Conservation (phyloP, 2,329 filamentous ascomycete genomes). For the Sporothrix globosa region DNA sequence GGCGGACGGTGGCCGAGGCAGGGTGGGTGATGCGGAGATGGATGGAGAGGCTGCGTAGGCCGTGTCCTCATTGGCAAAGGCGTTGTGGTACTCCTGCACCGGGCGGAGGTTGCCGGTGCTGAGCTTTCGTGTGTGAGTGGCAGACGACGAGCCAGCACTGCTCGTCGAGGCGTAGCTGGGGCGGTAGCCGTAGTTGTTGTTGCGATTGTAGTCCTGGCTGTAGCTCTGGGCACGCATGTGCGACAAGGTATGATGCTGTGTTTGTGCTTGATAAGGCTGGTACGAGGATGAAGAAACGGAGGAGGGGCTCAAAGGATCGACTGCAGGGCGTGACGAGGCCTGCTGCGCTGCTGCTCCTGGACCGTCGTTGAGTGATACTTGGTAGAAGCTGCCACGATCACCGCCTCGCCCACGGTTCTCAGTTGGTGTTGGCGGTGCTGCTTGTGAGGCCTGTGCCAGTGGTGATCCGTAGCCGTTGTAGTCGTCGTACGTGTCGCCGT, state of each 20-base stretch:
- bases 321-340: neutral
- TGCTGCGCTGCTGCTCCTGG: neutral
- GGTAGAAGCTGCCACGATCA: slow-evolving; percentile 28
- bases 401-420: slow-evolving; percentile 9
- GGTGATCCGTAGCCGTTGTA: slow-evolving; percentile 8
- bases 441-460: neutral
- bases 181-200: slow-evolving; percentile 33
- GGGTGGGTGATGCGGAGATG: slow-evolving; percentile 1
- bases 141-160: slow-evolving; percentile 1
- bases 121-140: slow-evolving; percentile 16
- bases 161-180: slow-evolving; percentile 32
- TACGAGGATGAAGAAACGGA: slow-evolving; percentile 12
- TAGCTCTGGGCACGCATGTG: slow-evolving; percentile 28
- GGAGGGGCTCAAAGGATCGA: slow-evolving; percentile 17
- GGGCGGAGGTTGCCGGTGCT: slow-evolving; percentile 35
- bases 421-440: slow-evolving; percentile 10
- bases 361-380: slow-evolving; percentile 27
- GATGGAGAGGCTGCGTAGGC: slow-evolving; percentile 29
- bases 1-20: slow-evolving; percentile 24
- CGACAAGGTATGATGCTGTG: slow-evolving; percentile 4
- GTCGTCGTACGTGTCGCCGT: slow-evolving; percentile 20
- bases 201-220: slow-evolving; percentile 23
- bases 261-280: slow-evolving; percentile 23
- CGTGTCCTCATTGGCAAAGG: slow-evolving; percentile 40
- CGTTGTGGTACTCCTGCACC: slow-evolving; percentile 44